Evolutionary conservation across 345 rosid species (phyloP).

Genomic region (Psidium friedrichsthalianum): DNA sequence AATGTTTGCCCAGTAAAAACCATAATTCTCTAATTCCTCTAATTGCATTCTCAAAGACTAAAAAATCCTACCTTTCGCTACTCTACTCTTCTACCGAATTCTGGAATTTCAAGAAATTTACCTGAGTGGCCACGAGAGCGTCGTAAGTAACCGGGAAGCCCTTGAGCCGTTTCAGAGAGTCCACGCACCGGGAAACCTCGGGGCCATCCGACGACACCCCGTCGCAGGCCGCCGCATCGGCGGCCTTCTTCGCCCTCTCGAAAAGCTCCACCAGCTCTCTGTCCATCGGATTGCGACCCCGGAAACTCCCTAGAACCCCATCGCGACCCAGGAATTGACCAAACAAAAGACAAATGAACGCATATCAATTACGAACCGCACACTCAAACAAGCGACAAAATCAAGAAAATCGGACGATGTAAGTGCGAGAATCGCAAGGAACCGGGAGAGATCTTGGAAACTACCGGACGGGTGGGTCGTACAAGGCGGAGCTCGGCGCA

Average conservation of each 20-base stretch:
- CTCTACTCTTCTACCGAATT: neutral
- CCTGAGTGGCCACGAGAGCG: constrained; percentile 70
- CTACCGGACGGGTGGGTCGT: neutral
- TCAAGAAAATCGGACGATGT: neutral
- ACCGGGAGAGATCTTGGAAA: neutral
- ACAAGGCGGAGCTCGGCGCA: neutral
- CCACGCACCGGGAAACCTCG: constrained; percentile 66
- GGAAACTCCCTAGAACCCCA: neutral
- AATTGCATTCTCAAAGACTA: neutral
- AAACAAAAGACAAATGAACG: neutral
- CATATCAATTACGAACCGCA: neutral
- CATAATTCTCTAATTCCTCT: neutral
- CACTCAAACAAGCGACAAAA: neutral
- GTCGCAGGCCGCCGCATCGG: constrained; percentile 55
- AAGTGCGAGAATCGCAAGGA: neutral
- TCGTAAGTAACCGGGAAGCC: constrained; percentile 54
- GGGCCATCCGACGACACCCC: constrained; percentile 35
- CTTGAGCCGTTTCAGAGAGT: constrained; percentile 54
- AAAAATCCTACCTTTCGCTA: neutral
- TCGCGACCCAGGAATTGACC: neutral
- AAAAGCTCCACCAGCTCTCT: constrained; percentile 69
- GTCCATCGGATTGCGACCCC: constrained; percentile 37
- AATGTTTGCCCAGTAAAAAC: neutral
- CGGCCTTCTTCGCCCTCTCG: constrained; percentile 80
- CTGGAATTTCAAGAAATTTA: neutral